Base-by-base conservation (phyloP, 108 stramenopile species). In the Discostella pseudostelligera region DNA sequence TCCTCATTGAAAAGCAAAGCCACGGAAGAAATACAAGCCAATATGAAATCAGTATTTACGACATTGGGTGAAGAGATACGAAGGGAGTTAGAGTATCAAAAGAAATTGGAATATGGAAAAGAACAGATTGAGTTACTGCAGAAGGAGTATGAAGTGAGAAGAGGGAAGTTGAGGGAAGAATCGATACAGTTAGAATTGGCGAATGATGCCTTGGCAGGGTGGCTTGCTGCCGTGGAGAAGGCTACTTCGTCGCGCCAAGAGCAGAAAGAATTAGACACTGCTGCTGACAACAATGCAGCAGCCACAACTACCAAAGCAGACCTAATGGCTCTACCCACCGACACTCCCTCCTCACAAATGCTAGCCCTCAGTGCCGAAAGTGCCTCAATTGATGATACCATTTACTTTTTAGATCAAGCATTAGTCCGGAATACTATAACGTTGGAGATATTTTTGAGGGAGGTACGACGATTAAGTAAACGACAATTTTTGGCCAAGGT, bases 331-430 rank as follows among this genome's bases (percentile, higher is more conserved):
- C 47, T 81, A 50, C 86, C 87, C 0, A 72, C 59, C 1, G 79
- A 78, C 48, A 78, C 79, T 8, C 66, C 78, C 14, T 75, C 87
- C 14, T 69, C 77, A 10, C 89, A 95, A 80, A 82, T 90, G 89
- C 62, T 95, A 8, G 69, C 81, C 24, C 63, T 92, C 43, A 68
- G 65, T 32, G 87, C 93, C 0, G 85, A 88, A 55, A 91, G 78
- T 71, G 83, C 84, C 2, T 74, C 89, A 10, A 72, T 90, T 21
- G 81, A 86, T 9, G 94, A 95, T 78, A 79, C 76, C 14, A 68
- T 95, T 36, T 95, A 92, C 71, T 95, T 88, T 77, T 63, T 95
- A 55, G 90, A 92, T 74, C 65, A 78, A 51, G 84, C 83, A 17
- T 64, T 95, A 71, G 83, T 84, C 24, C 66, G 54, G 62, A 80